A percentile compares a stretch with the other conserved stretches of the same genome.
Conservation (phyloP, 345 rosid species). For the Aquilaria sinensis region DNA sequence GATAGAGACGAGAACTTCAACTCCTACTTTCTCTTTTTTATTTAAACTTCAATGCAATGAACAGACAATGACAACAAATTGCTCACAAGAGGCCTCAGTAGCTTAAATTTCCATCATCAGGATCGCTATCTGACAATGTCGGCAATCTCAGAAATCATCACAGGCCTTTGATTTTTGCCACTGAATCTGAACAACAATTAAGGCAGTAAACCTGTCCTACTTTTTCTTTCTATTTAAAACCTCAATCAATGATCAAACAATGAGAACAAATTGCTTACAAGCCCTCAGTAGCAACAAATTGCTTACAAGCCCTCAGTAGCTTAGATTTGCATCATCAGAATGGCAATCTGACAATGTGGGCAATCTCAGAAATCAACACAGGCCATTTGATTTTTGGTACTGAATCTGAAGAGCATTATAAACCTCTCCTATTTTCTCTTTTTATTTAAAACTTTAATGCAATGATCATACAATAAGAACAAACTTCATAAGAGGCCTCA, state of each 20-base stretch:
- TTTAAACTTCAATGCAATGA: background rate
- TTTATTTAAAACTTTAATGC: background rate
- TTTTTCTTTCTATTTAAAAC: background rate
- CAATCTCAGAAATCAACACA: background rate
- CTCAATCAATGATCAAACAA: background rate
- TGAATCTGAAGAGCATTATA: no score
- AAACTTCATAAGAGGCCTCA: no score
- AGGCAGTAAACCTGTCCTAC: background rate
- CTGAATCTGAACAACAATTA: no score
- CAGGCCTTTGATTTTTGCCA: no score
- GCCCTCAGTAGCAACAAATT: background rate
- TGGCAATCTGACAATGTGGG: conserved; percentile 1
- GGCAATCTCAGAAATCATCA: background rate
- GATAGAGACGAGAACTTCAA: no score
- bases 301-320: background rate
- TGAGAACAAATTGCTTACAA: background rate
- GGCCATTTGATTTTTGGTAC: background rate
- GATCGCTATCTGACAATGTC: conserved; percentile 3
- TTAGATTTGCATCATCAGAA: background rate
- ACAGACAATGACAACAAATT: no score
- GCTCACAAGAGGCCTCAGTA: background rate
- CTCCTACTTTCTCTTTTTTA: background rate
- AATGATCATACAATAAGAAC: no score
- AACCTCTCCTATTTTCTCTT: background rate
- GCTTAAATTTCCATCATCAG: no score